Evolutionary conservation across 257 asterid genomes (phyloP).

Genomic region (Solanum pennellii): DNA sequence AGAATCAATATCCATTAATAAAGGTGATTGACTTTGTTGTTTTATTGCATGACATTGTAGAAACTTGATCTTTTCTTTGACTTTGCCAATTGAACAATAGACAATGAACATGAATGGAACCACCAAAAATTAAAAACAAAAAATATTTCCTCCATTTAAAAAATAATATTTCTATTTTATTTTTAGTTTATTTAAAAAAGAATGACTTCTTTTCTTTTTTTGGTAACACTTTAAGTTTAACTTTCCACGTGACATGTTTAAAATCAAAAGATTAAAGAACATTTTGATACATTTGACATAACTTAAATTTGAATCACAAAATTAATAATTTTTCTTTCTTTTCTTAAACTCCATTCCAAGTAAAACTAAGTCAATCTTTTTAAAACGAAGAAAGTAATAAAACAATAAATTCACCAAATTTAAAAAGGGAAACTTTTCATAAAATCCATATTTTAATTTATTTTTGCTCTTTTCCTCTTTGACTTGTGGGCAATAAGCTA

Average conservation of each 20-base stretch:
- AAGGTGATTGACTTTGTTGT: background rate
- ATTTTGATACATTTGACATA: too few relatives aligned
- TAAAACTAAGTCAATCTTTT: too few relatives aligned
- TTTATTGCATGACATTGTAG: background rate
- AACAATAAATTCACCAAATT: background rate
- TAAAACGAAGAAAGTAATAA: background rate
- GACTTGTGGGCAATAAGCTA: background rate
- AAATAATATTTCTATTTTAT: rapidly evolving
- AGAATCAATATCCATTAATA: background rate
- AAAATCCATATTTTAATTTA: background rate
- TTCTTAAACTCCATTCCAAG: too few relatives aligned
- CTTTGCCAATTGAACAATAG: background rate
- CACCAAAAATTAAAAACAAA: background rate
- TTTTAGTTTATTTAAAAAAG: too few relatives aligned
- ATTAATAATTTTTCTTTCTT: too few relatives aligned
- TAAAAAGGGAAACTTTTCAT: background rate
- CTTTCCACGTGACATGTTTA: too few relatives aligned
- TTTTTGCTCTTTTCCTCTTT: background rate
- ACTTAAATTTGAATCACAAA: too few relatives aligned
- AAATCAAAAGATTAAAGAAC: rapidly evolving
- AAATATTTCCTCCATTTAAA: too few relatives aligned
- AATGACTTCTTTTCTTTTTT: rapidly evolving
- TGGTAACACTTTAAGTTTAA: too few relatives aligned
- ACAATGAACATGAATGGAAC: background rate
- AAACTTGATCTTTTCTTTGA: background rate